These are phyloP conservation scores for Calycina marina DNA, from an alignment of 2,329 filamentous ascomycete species.

Conservation along the genomic window DNA sequence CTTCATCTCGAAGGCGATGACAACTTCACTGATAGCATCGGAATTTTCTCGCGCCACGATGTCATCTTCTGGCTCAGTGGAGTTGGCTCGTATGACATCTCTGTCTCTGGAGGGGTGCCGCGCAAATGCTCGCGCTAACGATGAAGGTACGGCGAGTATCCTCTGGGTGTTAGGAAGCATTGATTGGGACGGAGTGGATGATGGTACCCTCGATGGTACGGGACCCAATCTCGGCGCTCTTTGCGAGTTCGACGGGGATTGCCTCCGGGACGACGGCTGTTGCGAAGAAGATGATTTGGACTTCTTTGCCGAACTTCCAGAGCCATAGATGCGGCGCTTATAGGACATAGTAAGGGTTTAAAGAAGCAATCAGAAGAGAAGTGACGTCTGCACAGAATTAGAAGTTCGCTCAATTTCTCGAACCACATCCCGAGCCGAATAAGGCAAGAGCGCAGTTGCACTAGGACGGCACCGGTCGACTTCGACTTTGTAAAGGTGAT, in stretches of 20 bases:
- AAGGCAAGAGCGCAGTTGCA: no score
- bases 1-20: slow-evolving; percentile 69
- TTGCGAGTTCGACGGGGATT: no score
- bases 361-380: no score
- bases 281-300: no score
- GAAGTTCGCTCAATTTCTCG: no score
- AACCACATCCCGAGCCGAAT: no score
- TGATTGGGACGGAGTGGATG: slow-evolving; percentile 11
- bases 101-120: slow-evolving; percentile 4
- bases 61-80: slow-evolving; percentile 20
- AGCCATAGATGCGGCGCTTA: slow-evolving; percentile 14
- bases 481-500: no score
- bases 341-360: slow-evolving; percentile 18
- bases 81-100: slow-evolving; percentile 4
- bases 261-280: slow-evolving; percentile 6
- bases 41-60: slow-evolving; percentile 25
- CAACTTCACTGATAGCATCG: slow-evolving; percentile 47
- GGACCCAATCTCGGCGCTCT: slow-evolving; percentile 11
- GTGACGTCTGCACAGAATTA: no score
- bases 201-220: slow-evolving; percentile 5
- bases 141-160: slow-evolving; percentile 10
- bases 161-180: slow-evolving; percentile 6
- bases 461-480: no score
- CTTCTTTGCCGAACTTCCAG: no score
- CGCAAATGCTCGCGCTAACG: slow-evolving; percentile 4